A percentile compares a stretch with the other conserved stretches of the same genome.
Evolutionary conservation across 2,329 filamentous ascomycete species (phyloP).

Genomic region (Ceratocystis huliohia): DNA sequence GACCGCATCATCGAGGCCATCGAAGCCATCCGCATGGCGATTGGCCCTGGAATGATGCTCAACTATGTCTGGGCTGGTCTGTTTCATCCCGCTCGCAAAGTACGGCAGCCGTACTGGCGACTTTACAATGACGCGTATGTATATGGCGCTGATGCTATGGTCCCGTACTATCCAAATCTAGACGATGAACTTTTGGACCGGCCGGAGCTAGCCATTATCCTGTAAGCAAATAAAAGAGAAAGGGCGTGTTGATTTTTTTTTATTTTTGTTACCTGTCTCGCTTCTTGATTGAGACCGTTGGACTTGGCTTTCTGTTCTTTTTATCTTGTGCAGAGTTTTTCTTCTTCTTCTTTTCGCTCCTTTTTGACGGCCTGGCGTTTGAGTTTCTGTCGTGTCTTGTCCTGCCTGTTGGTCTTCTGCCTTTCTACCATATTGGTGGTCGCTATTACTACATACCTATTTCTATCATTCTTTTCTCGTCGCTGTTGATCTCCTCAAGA

Average conservation of each 20-base stretch:
- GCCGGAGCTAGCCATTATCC: slow-evolving; percentile 69
- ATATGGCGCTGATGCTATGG: slow-evolving; percentile 82
- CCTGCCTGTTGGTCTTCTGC: neutral
- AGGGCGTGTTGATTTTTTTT: slow-evolving; percentile 17
- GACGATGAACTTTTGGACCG: slow-evolving; percentile 68
- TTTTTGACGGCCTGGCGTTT: slow-evolving; percentile 11
- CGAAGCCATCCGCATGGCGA: slow-evolving; percentile 84
- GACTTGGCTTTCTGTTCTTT: neutral
- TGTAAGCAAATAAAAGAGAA: slow-evolving; percentile 38
- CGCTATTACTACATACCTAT: slow-evolving; percentile 4
- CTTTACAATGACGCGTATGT: slow-evolving; percentile 97
- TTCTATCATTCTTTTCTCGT: neutral
- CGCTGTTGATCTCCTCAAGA: neutral
- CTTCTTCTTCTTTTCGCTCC: neutral
- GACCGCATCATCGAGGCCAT: slow-evolving; percentile 96
- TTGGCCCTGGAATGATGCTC: slow-evolving; percentile 83
- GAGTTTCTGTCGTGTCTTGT: slow-evolving; percentile 4
- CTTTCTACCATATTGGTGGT: slow-evolving; percentile 3
- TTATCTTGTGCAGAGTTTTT: neutral
- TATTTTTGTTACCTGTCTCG: neutral
- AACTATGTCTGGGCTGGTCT: slow-evolving; percentile 98
- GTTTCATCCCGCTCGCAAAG: slow-evolving; percentile 93
- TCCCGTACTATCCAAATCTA: slow-evolving; percentile 86
- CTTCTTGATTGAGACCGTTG: neutral
- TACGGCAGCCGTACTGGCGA: slow-evolving; percentile 88